These are phyloP conservation scores for Aureobasidium sp. DNA, from an alignment of 2,329 filamentous ascomycete species.

Conservation along the genomic window DNA sequence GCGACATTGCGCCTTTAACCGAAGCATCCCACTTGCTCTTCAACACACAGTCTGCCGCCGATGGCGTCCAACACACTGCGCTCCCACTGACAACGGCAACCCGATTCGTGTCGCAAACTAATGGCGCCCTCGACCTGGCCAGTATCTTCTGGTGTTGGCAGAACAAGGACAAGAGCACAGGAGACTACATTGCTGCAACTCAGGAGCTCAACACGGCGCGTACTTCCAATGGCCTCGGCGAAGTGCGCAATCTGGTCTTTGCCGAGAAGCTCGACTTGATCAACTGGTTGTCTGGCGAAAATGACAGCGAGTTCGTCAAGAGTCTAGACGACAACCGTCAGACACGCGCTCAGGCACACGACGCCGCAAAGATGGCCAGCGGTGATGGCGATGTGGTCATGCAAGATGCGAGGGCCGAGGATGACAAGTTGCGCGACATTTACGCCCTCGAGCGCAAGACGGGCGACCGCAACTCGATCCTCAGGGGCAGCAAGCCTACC, in stretches of 20 bases:
- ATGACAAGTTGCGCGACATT: constrained; percentile 76
- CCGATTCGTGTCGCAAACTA: constrained; percentile 63
- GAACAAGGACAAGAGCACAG: constrained; percentile 81
- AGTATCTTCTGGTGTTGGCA: constrained; percentile 95
- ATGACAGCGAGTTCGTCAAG: constrained; percentile 82
- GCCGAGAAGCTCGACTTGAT: constrained; percentile 86
- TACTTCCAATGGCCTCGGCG: constrained; percentile 43
- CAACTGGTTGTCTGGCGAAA: constrained; percentile 82
- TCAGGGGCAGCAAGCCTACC: constrained; percentile 80
- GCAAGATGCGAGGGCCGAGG: constrained; percentile 44
- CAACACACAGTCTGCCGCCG: constrained; percentile 21
- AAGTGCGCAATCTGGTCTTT: constrained; percentile 82
- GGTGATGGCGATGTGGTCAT: constrained; percentile 28
- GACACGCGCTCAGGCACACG: constrained; percentile 44
- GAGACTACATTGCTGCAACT: constrained; percentile 81
- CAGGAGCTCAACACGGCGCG: constrained; percentile 74
- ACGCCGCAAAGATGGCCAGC: constrained; percentile 32
- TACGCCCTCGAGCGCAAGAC: constrained; percentile 86
- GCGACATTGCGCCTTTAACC: constrained; percentile 56
- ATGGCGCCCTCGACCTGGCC: constrained; percentile 66
- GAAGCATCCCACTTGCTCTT: constrained; percentile 57
- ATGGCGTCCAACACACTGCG: constrained; percentile 45
- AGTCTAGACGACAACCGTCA: constrained; percentile 58
- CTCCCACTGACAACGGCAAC: constrained; percentile 51
- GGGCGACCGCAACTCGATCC: constrained; percentile 81